Conservation (phyloP, 176 grass and related monocot species). For the Poa annua region DNA sequence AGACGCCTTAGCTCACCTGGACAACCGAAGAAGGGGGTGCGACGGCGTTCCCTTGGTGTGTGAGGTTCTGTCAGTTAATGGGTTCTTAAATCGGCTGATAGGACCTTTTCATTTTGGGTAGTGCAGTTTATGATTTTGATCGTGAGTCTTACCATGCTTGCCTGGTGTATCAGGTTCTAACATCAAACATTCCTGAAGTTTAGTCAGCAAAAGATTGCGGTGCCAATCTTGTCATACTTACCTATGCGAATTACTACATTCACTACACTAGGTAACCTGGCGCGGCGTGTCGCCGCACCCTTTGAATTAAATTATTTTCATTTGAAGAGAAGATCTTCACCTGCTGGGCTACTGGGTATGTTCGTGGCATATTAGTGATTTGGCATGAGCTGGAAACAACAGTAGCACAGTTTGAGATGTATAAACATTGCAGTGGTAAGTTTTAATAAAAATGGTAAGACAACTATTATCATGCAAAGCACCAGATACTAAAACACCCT, state of each 20-base stretch:
- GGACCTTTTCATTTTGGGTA: not conserved
- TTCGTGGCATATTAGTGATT: no score
- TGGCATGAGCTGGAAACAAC: no score
- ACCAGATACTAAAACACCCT: no score
- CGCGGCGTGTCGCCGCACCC: no score
- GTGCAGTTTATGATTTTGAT: not conserved
- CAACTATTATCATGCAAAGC: no score
- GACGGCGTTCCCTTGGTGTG: not conserved
- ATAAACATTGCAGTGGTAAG: no score
- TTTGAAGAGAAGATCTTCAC: no score
- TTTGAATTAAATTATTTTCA: no score
- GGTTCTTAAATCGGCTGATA: not conserved
- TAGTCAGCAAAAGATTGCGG: not conserved
- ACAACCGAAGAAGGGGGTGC: not conserved
- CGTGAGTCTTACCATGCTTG: not conserved
- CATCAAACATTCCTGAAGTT: not conserved
- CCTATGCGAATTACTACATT: not conserved
- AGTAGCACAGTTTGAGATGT: no score
- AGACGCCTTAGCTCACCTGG: not conserved
- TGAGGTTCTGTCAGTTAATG: not conserved
- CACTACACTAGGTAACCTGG: no score
- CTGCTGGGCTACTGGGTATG: no score
- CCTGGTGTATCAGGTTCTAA: not conserved
- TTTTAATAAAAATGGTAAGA: no score
- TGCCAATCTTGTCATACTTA: not conserved